Evolutionary conservation across 2,329 filamentous ascomycete species (phyloP), one percentile per base, ranked within the genome.

Genomic region (Monascus ruber): DNA sequence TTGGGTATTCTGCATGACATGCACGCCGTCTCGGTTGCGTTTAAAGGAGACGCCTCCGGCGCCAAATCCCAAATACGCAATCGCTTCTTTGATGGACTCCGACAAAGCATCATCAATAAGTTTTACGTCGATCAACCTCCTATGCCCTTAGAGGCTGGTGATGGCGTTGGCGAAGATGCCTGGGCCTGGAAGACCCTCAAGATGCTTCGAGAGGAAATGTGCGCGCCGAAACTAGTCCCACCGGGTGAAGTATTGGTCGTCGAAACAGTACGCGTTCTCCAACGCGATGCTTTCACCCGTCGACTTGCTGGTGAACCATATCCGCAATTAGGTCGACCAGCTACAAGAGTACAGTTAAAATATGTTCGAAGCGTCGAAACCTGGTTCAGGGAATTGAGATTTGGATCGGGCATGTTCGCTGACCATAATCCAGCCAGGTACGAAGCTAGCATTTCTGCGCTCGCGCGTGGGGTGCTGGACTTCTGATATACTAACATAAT

Each of bases 391-490:
- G 83, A 87, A 62, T 65, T 86, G 33, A 68, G 73, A 33, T 86
- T 88, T 55, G 80, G 78, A 4, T 74, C 77, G 24, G 78, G 79
- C 35, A 85, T 86, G 80, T 65, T 88, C 59, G 71, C 76, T 42
- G 83, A 88, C 55, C 83, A 88, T 55, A 85, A 76, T 47, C 83
- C 83, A 3, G 81, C 76, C 25, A 70, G 77, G 47, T 88, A 88
- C 54, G 83, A 87, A 59, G 73, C 76, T 42, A 78, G 76, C 42
- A 59, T 88, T 49, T 73, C 76, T 41, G 74, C 76, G 43, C 63
- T 87, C 55, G 61, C 63, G 42, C 51, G 62, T 54, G 64, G 60
- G 45, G 59, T 64, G 59, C 51, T 66, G 49, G 66, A 63, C 52
- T 60, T 59, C 51, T 64, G 49, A 56, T 32, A 39, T 26, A 26